A percentile compares a stretch with the other conserved stretches of the same genome.
Conservation (phyloP, 1,139 yeast species). For the Debaryomyces nepalensis region DNA sequence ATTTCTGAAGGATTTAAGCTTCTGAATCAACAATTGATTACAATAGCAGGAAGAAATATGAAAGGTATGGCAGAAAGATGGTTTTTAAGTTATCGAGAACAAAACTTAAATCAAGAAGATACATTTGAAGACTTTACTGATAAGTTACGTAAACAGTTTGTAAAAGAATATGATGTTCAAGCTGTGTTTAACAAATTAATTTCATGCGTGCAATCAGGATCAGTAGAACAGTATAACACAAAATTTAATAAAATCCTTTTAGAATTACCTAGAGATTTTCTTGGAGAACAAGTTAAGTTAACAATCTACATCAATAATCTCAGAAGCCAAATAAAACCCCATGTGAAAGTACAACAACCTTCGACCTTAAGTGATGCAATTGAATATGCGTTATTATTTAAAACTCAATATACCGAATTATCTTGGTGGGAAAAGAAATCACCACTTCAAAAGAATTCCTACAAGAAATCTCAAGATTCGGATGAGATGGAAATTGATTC, state of each 20-base stretch:
- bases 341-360: background rate
- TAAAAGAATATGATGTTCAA: background rate
- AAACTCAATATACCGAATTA: background rate
- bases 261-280: background rate
- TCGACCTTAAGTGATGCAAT: background rate
- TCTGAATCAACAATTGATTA: too few relatives aligned
- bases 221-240: background rate
- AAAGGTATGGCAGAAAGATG: background rate
- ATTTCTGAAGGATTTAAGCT: too few relatives aligned
- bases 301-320: background rate
- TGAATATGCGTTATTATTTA: background rate
- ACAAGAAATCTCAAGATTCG: background rate
- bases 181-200: background rate
- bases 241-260: background rate
- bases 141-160: background rate
- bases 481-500: background rate
- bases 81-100: background rate
- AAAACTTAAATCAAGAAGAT: background rate
- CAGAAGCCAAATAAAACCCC: background rate
- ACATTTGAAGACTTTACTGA: background rate
- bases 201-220: background rate
- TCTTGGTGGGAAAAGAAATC: background rate
- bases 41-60: too few relatives aligned
- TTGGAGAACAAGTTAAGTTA: background rate
- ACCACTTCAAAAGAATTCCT: background rate